These are phyloP conservation scores for Sarocladiaceae sp. DNA, from an alignment of 2,329 filamentous ascomycete species.

Conservation along the genomic window DNA sequence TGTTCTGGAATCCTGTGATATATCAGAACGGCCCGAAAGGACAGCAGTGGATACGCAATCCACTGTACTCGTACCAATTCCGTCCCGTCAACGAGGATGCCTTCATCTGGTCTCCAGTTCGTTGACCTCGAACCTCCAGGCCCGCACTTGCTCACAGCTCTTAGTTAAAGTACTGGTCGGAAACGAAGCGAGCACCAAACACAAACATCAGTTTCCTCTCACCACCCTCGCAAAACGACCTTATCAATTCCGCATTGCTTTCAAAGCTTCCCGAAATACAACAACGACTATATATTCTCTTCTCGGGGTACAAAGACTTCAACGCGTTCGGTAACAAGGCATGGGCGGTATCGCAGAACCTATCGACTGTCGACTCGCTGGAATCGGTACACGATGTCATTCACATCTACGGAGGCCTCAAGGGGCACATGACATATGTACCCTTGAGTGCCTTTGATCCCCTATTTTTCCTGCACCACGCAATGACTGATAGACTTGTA, in stretches of 20 bases:
- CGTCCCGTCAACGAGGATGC: constrained; percentile 51
- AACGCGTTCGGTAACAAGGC: constrained; percentile 64
- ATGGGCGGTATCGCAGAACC: constrained; percentile 43
- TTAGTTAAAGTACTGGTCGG: constrained; percentile 52
- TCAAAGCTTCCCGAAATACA: constrained; percentile 47
- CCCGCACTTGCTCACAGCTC: constrained; percentile 6
- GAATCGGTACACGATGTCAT: constrained; percentile 60
- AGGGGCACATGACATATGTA: constrained; percentile 64
- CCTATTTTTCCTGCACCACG: constrained; percentile 71
- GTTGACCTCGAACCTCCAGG: constrained; percentile 19
- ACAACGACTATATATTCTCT: constrained; percentile 59
- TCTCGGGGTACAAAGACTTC: constrained; percentile 62
- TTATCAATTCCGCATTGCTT: constrained; percentile 40
- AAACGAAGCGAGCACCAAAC: constrained; percentile 53
- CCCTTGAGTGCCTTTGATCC: constrained; percentile 74
- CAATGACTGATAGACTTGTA: constrained; percentile 68
- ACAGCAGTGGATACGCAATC: constrained; percentile 51
- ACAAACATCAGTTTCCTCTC: constrained; percentile 19
- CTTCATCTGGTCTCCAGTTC: constrained; percentile 54
- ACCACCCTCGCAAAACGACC: constrained; percentile 50
- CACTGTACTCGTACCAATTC: constrained; percentile 55
- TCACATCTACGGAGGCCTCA: constrained; percentile 51
- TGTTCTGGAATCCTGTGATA: constrained; percentile 42
- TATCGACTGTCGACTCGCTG: constrained; percentile 53
- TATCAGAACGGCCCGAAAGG: constrained; percentile 51